A percentile compares a stretch with the other conserved stretches of the same genome.
These are phyloP conservation scores for Talaromyces thailandensis DNA, from an alignment of 495 filamentous ascomycete genomes.

Conservation along the genomic window DNA sequence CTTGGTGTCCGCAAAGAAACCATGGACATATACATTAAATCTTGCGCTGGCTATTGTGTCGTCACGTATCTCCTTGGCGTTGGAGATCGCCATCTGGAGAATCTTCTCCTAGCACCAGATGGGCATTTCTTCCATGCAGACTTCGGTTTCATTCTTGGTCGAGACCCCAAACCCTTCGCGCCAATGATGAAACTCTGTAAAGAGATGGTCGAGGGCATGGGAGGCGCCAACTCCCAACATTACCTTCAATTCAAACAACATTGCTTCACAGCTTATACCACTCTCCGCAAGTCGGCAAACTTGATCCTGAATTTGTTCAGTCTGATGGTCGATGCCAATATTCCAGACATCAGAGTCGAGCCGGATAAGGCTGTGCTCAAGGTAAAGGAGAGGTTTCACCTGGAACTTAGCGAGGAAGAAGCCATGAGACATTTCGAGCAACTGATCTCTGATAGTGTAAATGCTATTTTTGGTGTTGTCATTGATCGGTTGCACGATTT, in stretches of 20 bases:
- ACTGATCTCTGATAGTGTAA: slow-evolving; percentile 81
- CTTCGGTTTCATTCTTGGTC: slow-evolving; percentile 95
- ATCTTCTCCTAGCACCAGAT: slow-evolving; percentile 81
- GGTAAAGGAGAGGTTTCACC: slow-evolving; percentile 85
- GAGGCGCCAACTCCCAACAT: slow-evolving; percentile 65
- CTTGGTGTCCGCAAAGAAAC: slow-evolving; percentile 85
- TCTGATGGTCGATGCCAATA: slow-evolving; percentile 94
- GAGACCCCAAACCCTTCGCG: slow-evolving; percentile 95
- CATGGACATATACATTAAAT: slow-evolving; percentile 93
- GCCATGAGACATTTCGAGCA: slow-evolving; percentile 78
- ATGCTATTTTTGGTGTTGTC: slow-evolving; percentile 80
- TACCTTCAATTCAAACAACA: slow-evolving; percentile 87
- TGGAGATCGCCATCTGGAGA: slow-evolving; percentile 92
- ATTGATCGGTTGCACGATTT: slow-evolving; percentile 94
- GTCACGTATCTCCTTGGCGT: slow-evolving; percentile 99
- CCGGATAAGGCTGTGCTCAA: slow-evolving; percentile 89
- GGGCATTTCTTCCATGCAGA: slow-evolving; percentile 97
- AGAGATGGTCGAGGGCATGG: slow-evolving; percentile 99
- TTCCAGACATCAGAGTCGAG: slow-evolving; percentile 88
- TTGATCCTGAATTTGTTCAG: slow-evolving; percentile 95
- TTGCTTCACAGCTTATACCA: slow-evolving; percentile 91
- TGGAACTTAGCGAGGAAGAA: slow-evolving; percentile 91
- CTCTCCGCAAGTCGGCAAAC: slow-evolving; percentile 78
- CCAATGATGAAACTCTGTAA: slow-evolving; percentile 94
- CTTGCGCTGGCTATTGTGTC: slow-evolving; percentile 95